Conservation (phyloP, 306 rosid genomes). For the Casuarina glauca region DNA sequence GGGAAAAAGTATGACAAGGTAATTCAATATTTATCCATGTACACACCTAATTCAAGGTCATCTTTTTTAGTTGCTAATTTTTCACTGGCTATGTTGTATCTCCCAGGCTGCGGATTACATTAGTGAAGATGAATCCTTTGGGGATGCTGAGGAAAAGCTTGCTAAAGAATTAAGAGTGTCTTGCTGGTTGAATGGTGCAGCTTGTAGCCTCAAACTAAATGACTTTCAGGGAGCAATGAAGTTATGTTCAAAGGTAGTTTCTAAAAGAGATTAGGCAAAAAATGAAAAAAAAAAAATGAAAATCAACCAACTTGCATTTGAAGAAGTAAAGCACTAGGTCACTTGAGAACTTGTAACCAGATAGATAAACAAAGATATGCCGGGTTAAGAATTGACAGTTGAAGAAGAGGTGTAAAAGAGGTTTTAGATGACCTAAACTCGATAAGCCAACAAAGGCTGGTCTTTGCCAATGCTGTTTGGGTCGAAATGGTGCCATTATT, state of each 20-base stretch:
- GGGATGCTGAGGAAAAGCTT: constrained; percentile 49
- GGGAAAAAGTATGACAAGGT: constrained; percentile 66
- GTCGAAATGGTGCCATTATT: neutral
- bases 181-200: constrained; percentile 75
- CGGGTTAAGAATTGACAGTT: neutral
- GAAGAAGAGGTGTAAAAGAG: neutral
- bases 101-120: constrained; percentile 63
- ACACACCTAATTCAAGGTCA: neutral
- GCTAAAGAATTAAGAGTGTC: constrained; percentile 50
- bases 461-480: neutral
- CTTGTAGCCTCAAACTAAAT: constrained; percentile 66
- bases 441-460: neutral
- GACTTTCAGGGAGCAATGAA: constrained; percentile 58
- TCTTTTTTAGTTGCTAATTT: constrained; percentile 13
- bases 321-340: constrained; percentile 12
- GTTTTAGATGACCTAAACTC: neutral
- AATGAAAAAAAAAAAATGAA: neutral
- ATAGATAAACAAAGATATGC: neutral
- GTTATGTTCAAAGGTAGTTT: constrained; percentile 61
- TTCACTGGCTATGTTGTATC: constrained; percentile 10
- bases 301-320: neutral
- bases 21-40: constrained; percentile 19
- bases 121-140: constrained; percentile 49
- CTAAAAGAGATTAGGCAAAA: neutral
- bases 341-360: neutral